A percentile compares a stretch with the other conserved stretches of the same genome.
These are phyloP conservation scores for Lactifluus echinatus DNA, from an alignment of 768 basidiomycete species.

Conservation along the genomic window DNA sequence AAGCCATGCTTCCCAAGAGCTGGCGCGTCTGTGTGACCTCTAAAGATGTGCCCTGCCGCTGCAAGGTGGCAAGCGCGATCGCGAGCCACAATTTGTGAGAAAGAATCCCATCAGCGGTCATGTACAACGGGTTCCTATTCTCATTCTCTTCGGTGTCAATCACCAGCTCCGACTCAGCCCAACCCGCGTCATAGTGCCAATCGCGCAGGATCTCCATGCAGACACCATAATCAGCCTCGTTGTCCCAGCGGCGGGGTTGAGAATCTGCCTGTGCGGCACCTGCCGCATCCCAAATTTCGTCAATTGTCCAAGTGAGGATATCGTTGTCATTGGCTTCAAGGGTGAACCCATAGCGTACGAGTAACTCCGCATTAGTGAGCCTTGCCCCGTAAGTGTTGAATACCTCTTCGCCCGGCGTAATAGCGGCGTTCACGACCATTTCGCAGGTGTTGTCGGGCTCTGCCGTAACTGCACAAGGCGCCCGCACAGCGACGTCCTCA, in stretches of 20 bases:
- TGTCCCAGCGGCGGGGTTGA: constrained; percentile 1
- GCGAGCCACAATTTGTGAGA: constrained; percentile 18
- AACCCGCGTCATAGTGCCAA: constrained; percentile 15
- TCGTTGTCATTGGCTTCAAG: constrained; percentile 70
- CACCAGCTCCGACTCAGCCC: constrained; percentile 17
- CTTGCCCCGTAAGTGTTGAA: constrained; percentile 74
- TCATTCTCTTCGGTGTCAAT: constrained; percentile 3
- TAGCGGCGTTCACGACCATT: constrained; percentile 53
- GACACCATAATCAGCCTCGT: neutral
- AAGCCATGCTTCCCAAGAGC: neutral
- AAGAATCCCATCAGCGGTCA: constrained; percentile 19
- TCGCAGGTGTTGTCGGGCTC: constrained; percentile 34
- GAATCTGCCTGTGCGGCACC: constrained; percentile 4
- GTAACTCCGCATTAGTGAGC: constrained; percentile 55
- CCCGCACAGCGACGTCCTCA: neutral
- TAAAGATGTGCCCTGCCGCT: neutral
- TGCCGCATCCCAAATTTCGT: constrained; percentile 23
- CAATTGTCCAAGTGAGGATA: constrained; percentile 29
- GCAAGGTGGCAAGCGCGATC: constrained; percentile 9
- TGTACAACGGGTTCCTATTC: constrained; percentile 5
- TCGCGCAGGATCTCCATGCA: constrained; percentile 17
- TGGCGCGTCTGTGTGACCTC: neutral
- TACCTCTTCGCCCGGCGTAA: constrained; percentile 46
- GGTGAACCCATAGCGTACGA: constrained; percentile 63
- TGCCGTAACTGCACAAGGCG: neutral